Conservation (phyloP, 371 early-diverging fungal genomes). For the Mortierella sp. region DNA sequence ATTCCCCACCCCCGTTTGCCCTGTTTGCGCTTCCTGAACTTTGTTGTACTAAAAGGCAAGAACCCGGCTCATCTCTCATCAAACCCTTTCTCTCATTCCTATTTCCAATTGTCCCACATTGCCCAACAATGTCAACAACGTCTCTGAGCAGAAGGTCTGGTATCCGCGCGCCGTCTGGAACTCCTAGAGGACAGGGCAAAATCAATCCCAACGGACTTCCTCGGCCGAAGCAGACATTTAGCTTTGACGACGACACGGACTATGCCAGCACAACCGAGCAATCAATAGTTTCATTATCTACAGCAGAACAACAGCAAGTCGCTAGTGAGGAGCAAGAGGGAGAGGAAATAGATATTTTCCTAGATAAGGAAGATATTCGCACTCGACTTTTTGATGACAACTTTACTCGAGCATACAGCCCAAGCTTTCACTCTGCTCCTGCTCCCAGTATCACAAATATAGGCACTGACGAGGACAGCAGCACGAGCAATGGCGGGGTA, state of each 20-base stretch:
- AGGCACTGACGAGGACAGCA: background rate
- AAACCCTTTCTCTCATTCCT: background rate
- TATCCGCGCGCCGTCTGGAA: slow-evolving; percentile 17
- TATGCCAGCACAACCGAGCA: slow-evolving; percentile 11
- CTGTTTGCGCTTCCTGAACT: background rate
- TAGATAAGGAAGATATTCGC: slow-evolving; percentile 18
- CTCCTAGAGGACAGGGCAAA: background rate
- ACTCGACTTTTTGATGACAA: slow-evolving; percentile 27
- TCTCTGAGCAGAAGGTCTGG: slow-evolving; percentile 31
- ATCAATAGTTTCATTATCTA: background rate
- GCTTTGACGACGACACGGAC: slow-evolving; percentile 13
- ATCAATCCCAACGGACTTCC: slow-evolving; percentile 11
- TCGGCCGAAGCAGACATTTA: slow-evolving; percentile 4
- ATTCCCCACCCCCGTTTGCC: no score
- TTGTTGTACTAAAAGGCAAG: background rate
- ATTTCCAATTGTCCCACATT: background rate
- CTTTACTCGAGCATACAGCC: slow-evolving; percentile 34
- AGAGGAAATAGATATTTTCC: background rate
- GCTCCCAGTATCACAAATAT: background rate
- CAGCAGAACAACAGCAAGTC: background rate
- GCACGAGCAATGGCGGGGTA: background rate
- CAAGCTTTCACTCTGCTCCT: slow-evolving; percentile 9
- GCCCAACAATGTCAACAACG: slow-evolving; percentile 15
- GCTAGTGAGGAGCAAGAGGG: background rate
- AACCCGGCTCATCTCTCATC: slow-evolving; percentile 5